A percentile compares a stretch with the other conserved stretches of the same genome.
Conservation (phyloP, 257 asterid genomes). For the Fraxinus quadrangulata region DNA sequence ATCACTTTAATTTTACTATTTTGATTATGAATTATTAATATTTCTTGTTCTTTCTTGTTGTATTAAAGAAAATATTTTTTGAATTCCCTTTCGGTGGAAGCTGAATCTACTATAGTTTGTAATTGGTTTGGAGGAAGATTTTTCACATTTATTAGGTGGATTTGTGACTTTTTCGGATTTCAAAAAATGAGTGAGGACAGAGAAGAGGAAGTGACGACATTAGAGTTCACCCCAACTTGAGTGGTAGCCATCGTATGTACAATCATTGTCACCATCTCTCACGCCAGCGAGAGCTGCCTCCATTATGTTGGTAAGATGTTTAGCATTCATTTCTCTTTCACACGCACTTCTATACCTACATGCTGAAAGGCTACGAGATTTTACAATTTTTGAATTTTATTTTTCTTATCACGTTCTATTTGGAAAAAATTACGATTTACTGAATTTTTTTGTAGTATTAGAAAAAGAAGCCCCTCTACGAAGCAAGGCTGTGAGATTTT, state of each 20-base stretch:
- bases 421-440: background rate
- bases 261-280: conserved; percentile 39
- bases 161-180: background rate
- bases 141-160: conserved; percentile 21
- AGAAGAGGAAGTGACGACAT: conserved; percentile 48
- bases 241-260: conserved; percentile 48
- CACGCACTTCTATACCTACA: too few relatives aligned
- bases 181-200: conserved; percentile 66
- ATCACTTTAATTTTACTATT: too few relatives aligned
- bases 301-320: conserved; percentile 59
- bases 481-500: conserved; percentile 24
- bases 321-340: background rate
- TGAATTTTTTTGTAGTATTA: conserved; percentile 37
- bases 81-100: background rate
- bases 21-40: too few relatives aligned
- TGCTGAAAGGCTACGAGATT: background rate
- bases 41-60: too few relatives aligned
- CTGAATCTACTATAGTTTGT: background rate
- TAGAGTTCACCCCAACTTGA: conserved; percentile 91
- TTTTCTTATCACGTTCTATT: background rate
- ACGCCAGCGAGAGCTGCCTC: conserved; percentile 36
- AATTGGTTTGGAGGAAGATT: background rate
- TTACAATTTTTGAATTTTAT: background rate
- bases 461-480: conserved; percentile 45
- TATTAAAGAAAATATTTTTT: background rate